Conservation (phyloP, 257 asterid genomes). For the Echites panduratus region DNA sequence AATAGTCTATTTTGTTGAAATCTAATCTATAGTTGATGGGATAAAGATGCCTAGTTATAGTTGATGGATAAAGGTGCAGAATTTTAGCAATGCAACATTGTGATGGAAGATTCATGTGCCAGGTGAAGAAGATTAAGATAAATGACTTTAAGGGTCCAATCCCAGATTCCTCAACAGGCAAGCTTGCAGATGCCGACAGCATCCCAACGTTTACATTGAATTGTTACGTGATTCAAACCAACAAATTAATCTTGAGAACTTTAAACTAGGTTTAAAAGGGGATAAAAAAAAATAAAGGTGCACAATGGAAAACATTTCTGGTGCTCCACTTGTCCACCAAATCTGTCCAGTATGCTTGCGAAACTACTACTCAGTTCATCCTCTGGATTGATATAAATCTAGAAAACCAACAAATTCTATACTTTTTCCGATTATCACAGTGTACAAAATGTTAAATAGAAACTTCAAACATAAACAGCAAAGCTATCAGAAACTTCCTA, state of each 20-base stretch:
- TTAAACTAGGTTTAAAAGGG: not conserved
- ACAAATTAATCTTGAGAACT: not conserved
- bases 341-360: not conserved
- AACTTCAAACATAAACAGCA: not conserved
- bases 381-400: not conserved
- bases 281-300: not conserved
- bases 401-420: not conserved
- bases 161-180: not conserved
- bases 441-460: too few relatives aligned
- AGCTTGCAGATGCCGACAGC: not conserved
- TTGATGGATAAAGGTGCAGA: not conserved
- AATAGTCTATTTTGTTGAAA: not conserved
- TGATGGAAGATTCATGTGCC: not conserved
- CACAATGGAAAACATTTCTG: not conserved
- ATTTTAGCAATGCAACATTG: not conserved
- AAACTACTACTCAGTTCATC: not conserved
- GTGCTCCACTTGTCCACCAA: not conserved
- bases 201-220: not conserved
- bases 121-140: not conserved
- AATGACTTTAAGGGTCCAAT: not conserved
- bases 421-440: not conserved
- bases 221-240: not conserved
- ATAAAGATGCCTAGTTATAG: not conserved
- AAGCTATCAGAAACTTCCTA: not conserved
- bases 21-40: not conserved